These are phyloP conservation scores for Fusarium tjaetaba DNA, from an alignment of 2,329 filamentous ascomycete genomes.

Conservation along the genomic window DNA sequence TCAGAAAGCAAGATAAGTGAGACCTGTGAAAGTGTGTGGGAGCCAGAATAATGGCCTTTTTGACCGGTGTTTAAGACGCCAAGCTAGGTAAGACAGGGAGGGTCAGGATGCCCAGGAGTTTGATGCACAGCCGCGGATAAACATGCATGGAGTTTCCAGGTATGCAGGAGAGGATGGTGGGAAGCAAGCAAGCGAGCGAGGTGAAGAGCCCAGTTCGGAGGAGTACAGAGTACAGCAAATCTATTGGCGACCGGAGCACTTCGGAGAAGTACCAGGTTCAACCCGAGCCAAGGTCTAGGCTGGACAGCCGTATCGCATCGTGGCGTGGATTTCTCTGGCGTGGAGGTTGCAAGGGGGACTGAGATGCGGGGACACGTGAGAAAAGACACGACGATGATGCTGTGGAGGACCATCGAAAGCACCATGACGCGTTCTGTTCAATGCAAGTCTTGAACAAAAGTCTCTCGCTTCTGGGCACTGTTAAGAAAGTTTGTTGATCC, in stretches of 20 bases:
- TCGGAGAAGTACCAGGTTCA: constrained; percentile 38
- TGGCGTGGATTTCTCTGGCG: constrained; percentile 38
- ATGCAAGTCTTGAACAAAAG: constrained; percentile 23
- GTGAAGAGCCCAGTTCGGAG: constrained; percentile 20
- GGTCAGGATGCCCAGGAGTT: constrained; percentile 39
- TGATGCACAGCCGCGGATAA: constrained; percentile 44
- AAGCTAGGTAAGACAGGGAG: constrained; percentile 41
- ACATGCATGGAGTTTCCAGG: constrained; percentile 38
- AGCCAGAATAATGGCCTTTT: constrained; percentile 37
- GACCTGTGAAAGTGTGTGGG: constrained; percentile 20
- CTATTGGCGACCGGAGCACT: constrained; percentile 11
- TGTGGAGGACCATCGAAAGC: constrained; percentile 26
- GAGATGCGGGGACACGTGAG: constrained; percentile 46
- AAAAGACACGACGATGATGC: constrained; percentile 38
- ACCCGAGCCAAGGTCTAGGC: constrained; percentile 32
- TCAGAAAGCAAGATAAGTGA: constrained; percentile 34
- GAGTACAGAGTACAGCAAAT: constrained; percentile 27
- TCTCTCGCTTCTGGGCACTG: constrained; percentile 12
- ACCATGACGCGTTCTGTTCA: constrained; percentile 39
- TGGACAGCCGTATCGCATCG: constrained; percentile 38
- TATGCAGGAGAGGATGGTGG: constrained; percentile 39
- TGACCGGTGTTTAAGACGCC: constrained; percentile 19
- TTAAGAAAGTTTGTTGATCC: constrained; percentile 16
- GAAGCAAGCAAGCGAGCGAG: constrained; percentile 24
- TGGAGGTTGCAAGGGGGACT: constrained; percentile 39